A percentile compares a stretch with the other conserved stretches of the same genome.
phyloP scores from a whole-genome alignment of 305 asterid species.

The Fraxinus latifolia region DNA sequence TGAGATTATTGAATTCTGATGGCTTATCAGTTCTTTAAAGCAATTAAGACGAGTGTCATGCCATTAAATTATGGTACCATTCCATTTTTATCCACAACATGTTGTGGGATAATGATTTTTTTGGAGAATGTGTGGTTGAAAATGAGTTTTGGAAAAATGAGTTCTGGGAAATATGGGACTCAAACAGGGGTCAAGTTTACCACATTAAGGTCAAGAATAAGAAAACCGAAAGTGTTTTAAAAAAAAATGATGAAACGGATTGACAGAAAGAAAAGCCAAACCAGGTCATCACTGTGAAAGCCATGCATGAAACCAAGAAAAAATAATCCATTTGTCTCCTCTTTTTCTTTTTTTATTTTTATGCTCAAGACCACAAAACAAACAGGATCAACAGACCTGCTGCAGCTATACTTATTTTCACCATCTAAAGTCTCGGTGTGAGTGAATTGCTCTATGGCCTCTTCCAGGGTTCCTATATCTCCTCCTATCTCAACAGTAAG shows the following conservation, averaged over 20 bases:
- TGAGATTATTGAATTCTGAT: background rate
- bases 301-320: background rate
- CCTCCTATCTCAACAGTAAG: conserved; percentile 85
- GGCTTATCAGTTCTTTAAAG: background rate
- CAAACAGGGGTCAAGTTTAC: background rate
- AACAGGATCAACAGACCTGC: conserved; percentile 46
- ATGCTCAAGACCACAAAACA: background rate
- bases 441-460: conserved; percentile 65
- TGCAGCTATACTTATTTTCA: conserved; percentile 77
- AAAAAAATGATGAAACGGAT: background rate
- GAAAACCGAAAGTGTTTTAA: background rate
- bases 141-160: background rate
- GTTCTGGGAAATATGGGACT: background rate
- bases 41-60: background rate
- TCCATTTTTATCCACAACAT: background rate
- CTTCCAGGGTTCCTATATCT: conserved; percentile 68
- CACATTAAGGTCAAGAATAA: background rate
- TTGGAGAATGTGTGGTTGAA: background rate
- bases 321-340: background rate
- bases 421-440: conserved; percentile 76
- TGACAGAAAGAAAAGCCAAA: background rate
- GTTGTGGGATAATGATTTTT: background rate
- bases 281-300: conserved; percentile 8
- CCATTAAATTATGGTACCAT: background rate
- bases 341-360: background rate